Evolutionary conservation across 192 early-diverging fungal genomes (phyloP).

Genomic region (Kappamyces sp.): DNA sequence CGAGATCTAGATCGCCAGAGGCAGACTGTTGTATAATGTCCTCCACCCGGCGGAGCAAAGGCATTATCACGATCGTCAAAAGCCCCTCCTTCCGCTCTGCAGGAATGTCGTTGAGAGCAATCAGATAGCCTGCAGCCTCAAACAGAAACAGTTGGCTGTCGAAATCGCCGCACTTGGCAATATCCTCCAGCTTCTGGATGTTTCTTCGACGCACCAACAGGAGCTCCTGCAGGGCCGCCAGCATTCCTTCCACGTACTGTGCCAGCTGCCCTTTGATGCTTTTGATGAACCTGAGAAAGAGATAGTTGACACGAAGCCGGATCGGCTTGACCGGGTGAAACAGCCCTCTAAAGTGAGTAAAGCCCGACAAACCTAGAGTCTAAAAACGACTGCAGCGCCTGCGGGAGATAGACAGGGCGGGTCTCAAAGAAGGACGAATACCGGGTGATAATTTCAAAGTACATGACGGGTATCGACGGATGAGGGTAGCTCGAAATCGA

Average conservation of each 20-base stretch:
- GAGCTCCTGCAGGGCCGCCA: slow-evolving; percentile 43
- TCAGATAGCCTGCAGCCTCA: slow-evolving; percentile 88
- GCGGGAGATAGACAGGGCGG: slow-evolving; percentile 56
- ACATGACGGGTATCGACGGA: slow-evolving; percentile 61
- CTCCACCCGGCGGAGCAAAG: slow-evolving; percentile 5
- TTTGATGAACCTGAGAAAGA: slow-evolving; percentile 81
- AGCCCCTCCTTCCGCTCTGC: slow-evolving; percentile 65
- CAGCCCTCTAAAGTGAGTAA: slow-evolving; percentile 58
- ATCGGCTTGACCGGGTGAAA: slow-evolving; percentile 66
- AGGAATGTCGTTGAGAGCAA: slow-evolving; percentile 68
- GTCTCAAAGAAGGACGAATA: slow-evolving; percentile 69
- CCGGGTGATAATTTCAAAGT: slow-evolving; percentile 68
- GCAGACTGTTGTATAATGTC: slow-evolving; percentile 4
- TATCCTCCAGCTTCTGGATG: slow-evolving; percentile 41
- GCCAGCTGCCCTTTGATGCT: slow-evolving; percentile 51
- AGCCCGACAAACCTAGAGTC: slow-evolving; percentile 45
- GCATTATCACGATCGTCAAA: slow-evolving; percentile 23
- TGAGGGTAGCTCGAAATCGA: slow-evolving; percentile 72
- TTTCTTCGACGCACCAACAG: slow-evolving; percentile 54
- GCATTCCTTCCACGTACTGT: slow-evolving; percentile 56
- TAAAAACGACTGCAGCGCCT: slow-evolving; percentile 69
- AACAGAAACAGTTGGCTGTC: slow-evolving; percentile 83
- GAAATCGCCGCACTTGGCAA: slow-evolving; percentile 54
- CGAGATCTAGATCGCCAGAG: not conserved
- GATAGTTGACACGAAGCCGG: slow-evolving; percentile 76